A percentile compares a stretch with the other conserved stretches of the same genome.
phyloP scores from a whole-genome alignment of 768 basidiomycete genomes.

The Boletellus ananiceps region DNA sequence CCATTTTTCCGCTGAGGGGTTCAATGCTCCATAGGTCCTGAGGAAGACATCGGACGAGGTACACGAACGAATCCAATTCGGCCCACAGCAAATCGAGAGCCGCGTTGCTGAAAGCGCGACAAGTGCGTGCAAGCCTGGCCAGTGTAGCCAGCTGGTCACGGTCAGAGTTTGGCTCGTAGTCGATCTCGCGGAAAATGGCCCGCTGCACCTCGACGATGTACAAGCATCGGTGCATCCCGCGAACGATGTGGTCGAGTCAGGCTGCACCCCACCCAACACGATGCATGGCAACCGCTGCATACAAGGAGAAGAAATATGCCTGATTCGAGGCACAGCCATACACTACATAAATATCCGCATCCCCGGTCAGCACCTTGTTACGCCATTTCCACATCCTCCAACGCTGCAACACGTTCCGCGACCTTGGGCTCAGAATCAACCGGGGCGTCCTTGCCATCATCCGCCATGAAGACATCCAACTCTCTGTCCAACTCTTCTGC shows the following conservation, averaged over 20 bases:
- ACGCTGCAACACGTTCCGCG: conserved; percentile 5
- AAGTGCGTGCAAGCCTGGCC: conserved; percentile 25
- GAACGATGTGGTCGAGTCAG: no score
- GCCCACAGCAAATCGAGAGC: conserved; percentile 27
- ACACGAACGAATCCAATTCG: conserved; percentile 16
- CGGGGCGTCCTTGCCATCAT: conserved; percentile 33
- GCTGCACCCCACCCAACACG: no score
- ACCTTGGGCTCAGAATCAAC: conserved; percentile 17
- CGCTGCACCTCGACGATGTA: conserved; percentile 26
- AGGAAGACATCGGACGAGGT: conserved; percentile 24
- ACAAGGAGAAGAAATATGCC: no score
- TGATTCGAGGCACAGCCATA: conserved; percentile 6
- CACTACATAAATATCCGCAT: conserved; percentile 17
- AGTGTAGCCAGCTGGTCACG: background rate
- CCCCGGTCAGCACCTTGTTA: conserved; percentile 10
- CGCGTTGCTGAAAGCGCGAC: conserved; percentile 16
- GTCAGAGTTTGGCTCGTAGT: background rate
- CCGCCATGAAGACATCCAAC: conserved; percentile 81
- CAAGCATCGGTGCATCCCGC: conserved; percentile 24
- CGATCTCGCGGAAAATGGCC: conserved; percentile 19
- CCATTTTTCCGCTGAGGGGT: conserved; percentile 4
- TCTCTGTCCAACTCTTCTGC: conserved; percentile 85
- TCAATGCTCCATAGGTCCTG: conserved; percentile 26
- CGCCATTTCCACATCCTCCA: conserved; percentile 55
- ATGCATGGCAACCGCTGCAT: no score